A percentile compares a stretch with the other conserved stretches of the same genome.
These are phyloP conservation scores for Rheum nobile DNA, from an alignment of 148 eudicot species.

Conservation along the genomic window DNA sequence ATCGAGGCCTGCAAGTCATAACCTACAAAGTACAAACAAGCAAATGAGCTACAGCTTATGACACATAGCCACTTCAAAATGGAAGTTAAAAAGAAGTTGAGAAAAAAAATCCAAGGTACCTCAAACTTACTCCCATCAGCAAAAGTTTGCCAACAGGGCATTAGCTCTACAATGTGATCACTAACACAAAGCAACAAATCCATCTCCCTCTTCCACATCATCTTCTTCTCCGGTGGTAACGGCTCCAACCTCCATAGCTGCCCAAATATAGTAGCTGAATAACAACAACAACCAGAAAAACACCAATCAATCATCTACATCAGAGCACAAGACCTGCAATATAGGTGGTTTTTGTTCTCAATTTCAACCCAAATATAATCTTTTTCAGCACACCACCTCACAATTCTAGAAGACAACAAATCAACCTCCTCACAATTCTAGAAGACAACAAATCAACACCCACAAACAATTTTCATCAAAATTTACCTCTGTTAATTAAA, in stretches of 20 bases:
- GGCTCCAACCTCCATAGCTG: slow-evolving; percentile 98
- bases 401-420: neutral
- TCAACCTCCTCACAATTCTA: neutral
- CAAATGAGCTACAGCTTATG: neutral
- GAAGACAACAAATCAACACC: neutral
- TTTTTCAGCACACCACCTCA: neutral
- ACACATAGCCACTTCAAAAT: neutral
- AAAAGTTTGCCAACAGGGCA: slow-evolving; percentile 85
- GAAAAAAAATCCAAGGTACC: slow-evolving; percentile 28
- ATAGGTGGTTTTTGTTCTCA: neutral
- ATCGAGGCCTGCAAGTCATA: slow-evolving; percentile 76
- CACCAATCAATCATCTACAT: neutral
- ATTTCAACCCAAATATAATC: neutral
- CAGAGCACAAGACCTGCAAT: neutral
- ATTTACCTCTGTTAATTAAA: neutral
- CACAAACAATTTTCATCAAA: neutral
- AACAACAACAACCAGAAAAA: neutral
- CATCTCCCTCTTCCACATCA: slow-evolving; percentile 92
- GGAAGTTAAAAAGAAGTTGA: neutral
- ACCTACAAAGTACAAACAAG: slow-evolving; percentile 43
- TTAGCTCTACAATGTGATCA: slow-evolving; percentile 86
- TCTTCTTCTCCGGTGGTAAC: slow-evolving; percentile 54
- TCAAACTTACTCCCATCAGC: slow-evolving; percentile 86
- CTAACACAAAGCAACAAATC: slow-evolving; percentile 80
- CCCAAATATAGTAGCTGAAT: slow-evolving; percentile 74